Base-by-base conservation (phyloP, 208 protist genomes). In the Trypanosoma boissoni region DNA sequence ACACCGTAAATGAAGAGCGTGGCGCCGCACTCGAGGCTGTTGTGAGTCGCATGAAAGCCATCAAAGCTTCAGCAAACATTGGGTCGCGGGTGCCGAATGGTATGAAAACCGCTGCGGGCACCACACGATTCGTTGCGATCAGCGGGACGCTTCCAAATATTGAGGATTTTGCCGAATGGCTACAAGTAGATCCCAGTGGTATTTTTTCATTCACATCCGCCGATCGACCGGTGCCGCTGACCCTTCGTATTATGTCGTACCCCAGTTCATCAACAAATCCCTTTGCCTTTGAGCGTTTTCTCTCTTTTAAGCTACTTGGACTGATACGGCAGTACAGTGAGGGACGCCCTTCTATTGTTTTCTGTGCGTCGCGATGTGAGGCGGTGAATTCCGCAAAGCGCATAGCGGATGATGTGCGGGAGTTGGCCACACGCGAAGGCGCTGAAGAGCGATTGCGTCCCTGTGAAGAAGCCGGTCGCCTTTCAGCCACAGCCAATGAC, bases 61-160 rank as follows among this genome's bases (percentile, higher is more conserved):
- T 96, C 26, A 84, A 78, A 48, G 39, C 51, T 18, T 59, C 50
- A 16, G 41, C 28, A 2, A 32, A 50, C 16, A 68, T 64, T 8
- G 32, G 42, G 16, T 24, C 44, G 14, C 31, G 20, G 5, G 8
- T 32, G 46, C n/a, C 61, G 28, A 50, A 46, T 45, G 31, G 32
- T 31, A 42, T 48, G 42, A 43, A 36, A 8, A 27, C 61, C 6
- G 23, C 23, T 32, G 42, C 20, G 39, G 28, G 26, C 46, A 16
- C 23, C 4, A 66, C 88, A 8, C 86, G 92, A 9, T 91, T 96
- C 39, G 76, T 97, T 10, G 90, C 86, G 8, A 81, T 95, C 46
- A 96, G 88, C 56, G 95, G 88, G 9, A 98, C 95, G n/a, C 78
- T 98, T 42, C 88, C 92, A 0, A 98, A 98, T 63, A 76, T 89